Evolutionary conservation across 2,329 filamentous ascomycete species (phyloP).

Genomic region (Lasiodiplodia citricola): DNA sequence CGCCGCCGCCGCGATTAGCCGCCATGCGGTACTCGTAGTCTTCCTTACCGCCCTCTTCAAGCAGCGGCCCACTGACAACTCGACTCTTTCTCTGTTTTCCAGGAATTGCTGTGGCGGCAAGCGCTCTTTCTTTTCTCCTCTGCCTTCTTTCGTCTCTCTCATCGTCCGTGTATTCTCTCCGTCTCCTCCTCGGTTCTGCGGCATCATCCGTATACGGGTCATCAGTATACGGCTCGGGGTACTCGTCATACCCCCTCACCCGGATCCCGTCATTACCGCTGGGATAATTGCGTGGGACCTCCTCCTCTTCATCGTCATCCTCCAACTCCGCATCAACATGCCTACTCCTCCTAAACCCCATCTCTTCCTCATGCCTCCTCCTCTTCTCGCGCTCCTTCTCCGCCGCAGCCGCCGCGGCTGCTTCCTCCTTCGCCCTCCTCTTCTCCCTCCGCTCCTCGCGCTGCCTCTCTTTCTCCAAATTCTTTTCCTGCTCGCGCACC

Average conservation of each 20-base stretch:
- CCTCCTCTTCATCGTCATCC: slow-evolving; percentile 31
- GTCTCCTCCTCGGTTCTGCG: slow-evolving; percentile 30
- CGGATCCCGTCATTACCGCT: slow-evolving; percentile 27
- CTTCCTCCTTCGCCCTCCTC: slow-evolving; percentile 36
- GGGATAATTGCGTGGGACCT: slow-evolving; percentile 29
- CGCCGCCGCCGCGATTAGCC: slow-evolving; percentile 49
- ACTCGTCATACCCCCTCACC: slow-evolving; percentile 11
- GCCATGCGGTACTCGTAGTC: slow-evolving; percentile 48
- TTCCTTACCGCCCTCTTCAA: slow-evolving; percentile 52
- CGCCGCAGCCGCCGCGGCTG: slow-evolving; percentile 34
- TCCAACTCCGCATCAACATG: slow-evolving; percentile 34
- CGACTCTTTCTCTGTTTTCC: slow-evolving; percentile 43
- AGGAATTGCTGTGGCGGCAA: slow-evolving; percentile 18
- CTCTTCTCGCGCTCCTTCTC: slow-evolving; percentile 47
- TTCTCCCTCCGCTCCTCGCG: slow-evolving; percentile 42
- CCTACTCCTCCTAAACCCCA: slow-evolving; percentile 30
- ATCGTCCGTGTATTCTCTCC: slow-evolving; percentile 29
- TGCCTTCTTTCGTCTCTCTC: slow-evolving; percentile 36
- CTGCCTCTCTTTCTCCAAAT: slow-evolving; percentile 40
- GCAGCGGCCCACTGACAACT: slow-evolving; percentile 53
- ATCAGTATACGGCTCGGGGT: slow-evolving; percentile 16
- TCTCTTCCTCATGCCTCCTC: slow-evolving; percentile 37
- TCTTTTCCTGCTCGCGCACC: slow-evolving; percentile 43
- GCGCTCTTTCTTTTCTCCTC: slow-evolving; percentile 37
- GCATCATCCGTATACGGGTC: slow-evolving; percentile 19